A percentile compares a stretch with the other conserved stretches of the same genome.
Conservation (phyloP, 768 basidiomycete genomes). For the Trametes meyenii region DNA sequence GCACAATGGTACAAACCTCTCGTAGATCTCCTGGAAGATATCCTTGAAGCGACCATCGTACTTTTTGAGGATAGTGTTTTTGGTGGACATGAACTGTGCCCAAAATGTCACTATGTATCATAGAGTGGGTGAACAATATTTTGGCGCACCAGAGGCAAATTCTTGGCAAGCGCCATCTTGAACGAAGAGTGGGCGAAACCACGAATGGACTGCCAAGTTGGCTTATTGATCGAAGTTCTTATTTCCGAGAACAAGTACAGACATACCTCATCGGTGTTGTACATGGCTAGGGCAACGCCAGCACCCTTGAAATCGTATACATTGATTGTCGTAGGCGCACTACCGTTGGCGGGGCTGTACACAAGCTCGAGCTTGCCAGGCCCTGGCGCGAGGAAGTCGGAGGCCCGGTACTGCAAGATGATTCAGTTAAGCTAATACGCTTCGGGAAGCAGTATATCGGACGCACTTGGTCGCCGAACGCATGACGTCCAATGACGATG, state of each 20-base stretch:
- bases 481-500: conserved; percentile 95
- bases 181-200: conserved; percentile 98
- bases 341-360: conserved; percentile 81
- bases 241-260: not conserved
- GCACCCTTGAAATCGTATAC: conserved; percentile 94
- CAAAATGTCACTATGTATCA: not conserved
- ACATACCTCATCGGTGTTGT: conserved; percentile 91
- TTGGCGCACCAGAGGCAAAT: conserved; percentile 65
- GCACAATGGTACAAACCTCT: conserved; percentile 45
- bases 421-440: not conserved
- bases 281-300: conserved; percentile 97
- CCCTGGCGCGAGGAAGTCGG: conserved; percentile 89
- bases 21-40: conserved; percentile 97
- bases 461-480: conserved; percentile 90
- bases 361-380: conserved; percentile 93
- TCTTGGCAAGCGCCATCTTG: conserved; percentile 89
- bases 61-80: conserved; percentile 96
- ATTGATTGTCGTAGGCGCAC: conserved; percentile 65
- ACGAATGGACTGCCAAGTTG: conserved; percentile 65
- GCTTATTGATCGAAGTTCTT: not conserved
- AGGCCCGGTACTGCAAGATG: conserved; percentile 84
- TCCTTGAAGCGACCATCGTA: conserved; percentile 99
- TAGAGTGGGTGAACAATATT: not conserved
- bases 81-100: conserved; percentile 90
- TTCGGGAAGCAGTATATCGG: not conserved